Conservation (phyloP, 495 filamentous ascomycete species). For the Talaromyces ruber region DNA sequence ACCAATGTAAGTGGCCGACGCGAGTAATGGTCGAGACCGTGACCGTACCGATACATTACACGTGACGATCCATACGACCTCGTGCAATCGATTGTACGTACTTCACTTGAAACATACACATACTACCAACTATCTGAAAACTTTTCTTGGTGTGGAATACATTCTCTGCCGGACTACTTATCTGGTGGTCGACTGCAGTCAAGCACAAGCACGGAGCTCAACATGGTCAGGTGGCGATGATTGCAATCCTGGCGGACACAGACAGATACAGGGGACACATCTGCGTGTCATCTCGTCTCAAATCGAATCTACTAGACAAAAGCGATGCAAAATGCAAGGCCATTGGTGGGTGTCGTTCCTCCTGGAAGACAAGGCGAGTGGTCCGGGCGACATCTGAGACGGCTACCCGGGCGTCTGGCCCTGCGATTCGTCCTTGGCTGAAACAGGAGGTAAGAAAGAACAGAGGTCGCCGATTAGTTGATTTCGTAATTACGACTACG, state of each 20-base stretch:
- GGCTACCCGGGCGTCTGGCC: background rate
- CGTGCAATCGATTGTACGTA: background rate
- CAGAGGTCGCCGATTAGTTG: background rate
- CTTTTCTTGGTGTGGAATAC: background rate
- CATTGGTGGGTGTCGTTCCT: background rate
- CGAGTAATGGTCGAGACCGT: background rate
- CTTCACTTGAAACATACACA: background rate
- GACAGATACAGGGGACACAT: background rate
- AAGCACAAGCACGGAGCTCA: background rate
- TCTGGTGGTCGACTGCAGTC: background rate
- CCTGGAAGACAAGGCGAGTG: background rate
- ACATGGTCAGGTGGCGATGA: background rate
- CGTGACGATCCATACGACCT: background rate
- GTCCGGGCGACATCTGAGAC: slow-evolving; percentile 1
- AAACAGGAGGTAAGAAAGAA: background rate
- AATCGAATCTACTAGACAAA: background rate
- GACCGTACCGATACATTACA: background rate
- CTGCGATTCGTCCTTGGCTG: background rate
- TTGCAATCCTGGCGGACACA: background rate
- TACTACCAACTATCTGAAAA: background rate
- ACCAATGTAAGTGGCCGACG: background rate
- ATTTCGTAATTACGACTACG: background rate
- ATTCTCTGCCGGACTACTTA: background rate
- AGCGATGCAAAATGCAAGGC: background rate
- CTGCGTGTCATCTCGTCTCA: background rate